Evolutionary conservation across 163 green algal genomes (phyloP).

Genomic region (Scenedesmus sp.): DNA sequence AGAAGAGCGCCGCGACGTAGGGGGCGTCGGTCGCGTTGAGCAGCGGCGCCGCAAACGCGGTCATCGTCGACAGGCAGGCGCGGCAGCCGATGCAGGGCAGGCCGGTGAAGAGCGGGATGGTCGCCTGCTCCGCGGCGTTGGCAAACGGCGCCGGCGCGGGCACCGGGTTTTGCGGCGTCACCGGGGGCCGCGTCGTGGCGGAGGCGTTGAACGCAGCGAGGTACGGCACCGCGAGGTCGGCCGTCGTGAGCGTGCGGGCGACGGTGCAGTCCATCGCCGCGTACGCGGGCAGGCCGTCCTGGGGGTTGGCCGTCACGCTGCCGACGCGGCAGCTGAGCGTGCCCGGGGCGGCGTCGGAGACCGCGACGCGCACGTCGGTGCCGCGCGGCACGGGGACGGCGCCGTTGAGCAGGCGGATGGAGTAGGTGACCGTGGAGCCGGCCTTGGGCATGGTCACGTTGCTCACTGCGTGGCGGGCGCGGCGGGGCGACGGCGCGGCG

Average conservation of each 20-base stretch:
- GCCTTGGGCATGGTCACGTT: not conserved
- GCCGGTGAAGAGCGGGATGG: conserved; percentile 11
- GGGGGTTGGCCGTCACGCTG: not conserved
- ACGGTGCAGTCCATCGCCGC: not conserved
- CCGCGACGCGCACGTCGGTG: not conserved
- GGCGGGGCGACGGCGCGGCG: no score
- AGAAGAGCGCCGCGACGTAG: not conserved
- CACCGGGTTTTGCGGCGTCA: no score
- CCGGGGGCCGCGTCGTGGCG: not conserved
- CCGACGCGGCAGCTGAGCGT: not conserved
- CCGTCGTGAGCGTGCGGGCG: not conserved
- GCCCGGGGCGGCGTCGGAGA: not conserved
- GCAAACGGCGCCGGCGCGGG: no score
- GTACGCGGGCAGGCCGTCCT: not conserved
- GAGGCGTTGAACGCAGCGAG: not conserved
- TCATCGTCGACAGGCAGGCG: conserved; percentile 3
- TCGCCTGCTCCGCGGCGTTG: not conserved
- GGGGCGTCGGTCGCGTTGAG: conserved; percentile 1
- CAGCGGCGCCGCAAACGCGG: not conserved
- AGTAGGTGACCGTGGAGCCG: not conserved
- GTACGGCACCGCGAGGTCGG: not conserved
- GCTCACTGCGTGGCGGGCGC: not conserved
- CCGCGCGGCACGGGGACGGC: conserved; percentile 5
- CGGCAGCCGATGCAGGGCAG: conserved; percentile 3
- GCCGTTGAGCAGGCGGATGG: conserved; percentile 11